phyloP scores from a whole-genome alignment of 2,329 filamentous ascomycete species.

The Aspergillus fijiensis region DNA sequence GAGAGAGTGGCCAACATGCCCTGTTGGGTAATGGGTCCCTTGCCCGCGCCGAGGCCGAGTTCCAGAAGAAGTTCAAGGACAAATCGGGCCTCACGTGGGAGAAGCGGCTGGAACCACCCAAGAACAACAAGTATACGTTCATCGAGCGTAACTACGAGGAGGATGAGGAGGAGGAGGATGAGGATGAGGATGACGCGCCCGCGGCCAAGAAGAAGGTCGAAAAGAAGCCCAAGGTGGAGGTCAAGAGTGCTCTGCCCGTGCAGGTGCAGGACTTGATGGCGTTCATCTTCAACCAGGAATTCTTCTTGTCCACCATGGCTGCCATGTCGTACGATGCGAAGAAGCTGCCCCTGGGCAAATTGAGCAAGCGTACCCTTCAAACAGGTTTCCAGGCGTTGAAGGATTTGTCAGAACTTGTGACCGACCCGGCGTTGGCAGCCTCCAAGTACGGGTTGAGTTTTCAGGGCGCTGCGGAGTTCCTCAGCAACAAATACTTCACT shows the following conservation, averaged over 20 bases:
- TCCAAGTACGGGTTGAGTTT: conserved; percentile 45
- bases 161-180: conserved; percentile 51
- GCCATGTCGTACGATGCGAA: conserved; percentile 50
- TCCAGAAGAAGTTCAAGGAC: conserved; percentile 58
- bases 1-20: conserved; percentile 51
- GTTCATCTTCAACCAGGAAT: conserved; percentile 78
- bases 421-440: conserved; percentile 50
- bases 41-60: conserved; percentile 43
- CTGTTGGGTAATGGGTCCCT: conserved; percentile 42
- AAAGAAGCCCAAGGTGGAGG: conserved; percentile 37
- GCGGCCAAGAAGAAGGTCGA: conserved; percentile 36
- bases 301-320: conserved; percentile 60
- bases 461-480: conserved; percentile 52
- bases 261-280: conserved; percentile 69
- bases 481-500: conserved; percentile 79
- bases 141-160: conserved; percentile 75
- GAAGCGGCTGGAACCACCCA: conserved; percentile 50
- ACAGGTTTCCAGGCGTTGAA: conserved; percentile 76
- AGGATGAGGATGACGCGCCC: conserved; percentile 43
- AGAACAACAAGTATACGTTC: conserved; percentile 68
- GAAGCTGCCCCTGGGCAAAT: conserved; percentile 80
- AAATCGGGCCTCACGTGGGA: conserved; percentile 56
- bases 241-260: conserved; percentile 58
- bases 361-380: conserved; percentile 74
- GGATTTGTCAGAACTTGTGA: conserved; percentile 67